Evolutionary conservation across 2,329 filamentous ascomycete species (phyloP).

Genomic region (Clarireedia hainanense): DNA sequence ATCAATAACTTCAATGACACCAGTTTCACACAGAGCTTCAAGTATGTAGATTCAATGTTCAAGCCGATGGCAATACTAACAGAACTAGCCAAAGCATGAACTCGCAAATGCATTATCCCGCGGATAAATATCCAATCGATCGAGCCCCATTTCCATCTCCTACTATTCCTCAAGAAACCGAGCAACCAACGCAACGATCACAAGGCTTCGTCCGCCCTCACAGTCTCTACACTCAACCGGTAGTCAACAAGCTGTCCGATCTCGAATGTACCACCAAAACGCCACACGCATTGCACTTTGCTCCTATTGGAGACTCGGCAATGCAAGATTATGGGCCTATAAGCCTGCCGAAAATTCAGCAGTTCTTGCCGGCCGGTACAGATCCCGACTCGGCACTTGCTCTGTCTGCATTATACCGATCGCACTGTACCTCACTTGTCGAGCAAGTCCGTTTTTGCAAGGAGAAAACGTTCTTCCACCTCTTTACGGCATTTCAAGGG

Average conservation of each 20-base stretch:
- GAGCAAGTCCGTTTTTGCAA: slow-evolving; percentile 95
- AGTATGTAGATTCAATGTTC: slow-evolving; percentile 32
- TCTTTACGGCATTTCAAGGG: slow-evolving; percentile 91
- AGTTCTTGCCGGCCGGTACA: slow-evolving; percentile 72
- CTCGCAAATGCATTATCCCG: slow-evolving; percentile 23
- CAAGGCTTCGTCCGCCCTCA: slow-evolving; percentile 33
- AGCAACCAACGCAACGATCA: slow-evolving; percentile 21
- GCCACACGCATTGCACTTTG: slow-evolving; percentile 51
- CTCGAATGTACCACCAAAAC: slow-evolving; percentile 53
- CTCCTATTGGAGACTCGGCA: slow-evolving; percentile 45
- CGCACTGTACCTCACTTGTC: slow-evolving; percentile 90
- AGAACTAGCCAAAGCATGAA: slow-evolving; percentile 21
- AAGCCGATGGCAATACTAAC: slow-evolving; percentile 10
- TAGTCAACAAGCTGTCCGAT: slow-evolving; percentile 48
- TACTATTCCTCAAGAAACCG: slow-evolving; percentile 30
- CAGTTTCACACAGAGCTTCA: slow-evolving; percentile 42
- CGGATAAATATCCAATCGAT: slow-evolving; percentile 29
- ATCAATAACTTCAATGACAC: slow-evolving; percentile 43
- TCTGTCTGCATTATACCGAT: slow-evolving; percentile 79
- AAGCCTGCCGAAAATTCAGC: slow-evolving; percentile 75
- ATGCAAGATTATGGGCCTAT: slow-evolving; percentile 62
- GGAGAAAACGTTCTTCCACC: slow-evolving; percentile 91
- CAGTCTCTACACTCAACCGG: slow-evolving; percentile 54
- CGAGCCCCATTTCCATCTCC: slow-evolving; percentile 34
- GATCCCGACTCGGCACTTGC: slow-evolving; percentile 83